Evolutionary conservation across 805 yeast genomes (phyloP).

Genomic region (Dipodascus geniculatus): DNA sequence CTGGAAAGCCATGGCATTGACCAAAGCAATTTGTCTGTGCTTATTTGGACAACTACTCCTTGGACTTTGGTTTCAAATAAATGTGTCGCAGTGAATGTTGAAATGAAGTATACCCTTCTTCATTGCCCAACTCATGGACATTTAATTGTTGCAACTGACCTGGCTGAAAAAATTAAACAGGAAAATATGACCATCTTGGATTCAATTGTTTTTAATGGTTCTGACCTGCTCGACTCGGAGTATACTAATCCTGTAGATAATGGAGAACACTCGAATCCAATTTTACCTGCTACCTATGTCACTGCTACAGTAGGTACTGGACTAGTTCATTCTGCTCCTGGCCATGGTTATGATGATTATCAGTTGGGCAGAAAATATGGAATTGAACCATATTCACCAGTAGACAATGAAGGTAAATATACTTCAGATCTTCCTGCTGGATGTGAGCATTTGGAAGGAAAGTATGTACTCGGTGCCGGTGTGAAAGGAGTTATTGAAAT

Average conservation of each 20-base stretch:
- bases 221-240: constrained; percentile 26
- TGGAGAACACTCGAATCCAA: constrained; percentile 32
- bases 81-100: constrained; percentile 63
- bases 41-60: constrained; percentile 96
- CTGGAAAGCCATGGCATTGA: constrained; percentile 2
- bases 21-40: constrained; percentile 9
- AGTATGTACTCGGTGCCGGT: constrained; percentile 53
- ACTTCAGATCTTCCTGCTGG: constrained; percentile 36
- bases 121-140: constrained; percentile 26
- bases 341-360: constrained; percentile 94
- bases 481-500: constrained; percentile 34
- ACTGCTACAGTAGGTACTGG: constrained; percentile 82
- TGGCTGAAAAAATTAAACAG: constrained; percentile 25
- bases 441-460: constrained; percentile 31
- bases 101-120: constrained; percentile 34
- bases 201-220: constrained; percentile 30
- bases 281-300: constrained; percentile 75
- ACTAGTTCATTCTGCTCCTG: constrained; percentile 93
- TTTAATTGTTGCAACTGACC: constrained; percentile 49
- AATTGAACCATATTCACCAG: constrained; percentile 60
- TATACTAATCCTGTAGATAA: constrained; percentile 48
- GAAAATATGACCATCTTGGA: constrained; percentile 9
- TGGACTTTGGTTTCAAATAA: constrained; percentile 90
- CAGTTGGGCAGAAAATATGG: constrained; percentile 47
- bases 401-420: constrained; percentile 64